phyloP scores from a whole-genome alignment of 805 yeast genomes.

The Maudiozyma barnettii region DNA sequence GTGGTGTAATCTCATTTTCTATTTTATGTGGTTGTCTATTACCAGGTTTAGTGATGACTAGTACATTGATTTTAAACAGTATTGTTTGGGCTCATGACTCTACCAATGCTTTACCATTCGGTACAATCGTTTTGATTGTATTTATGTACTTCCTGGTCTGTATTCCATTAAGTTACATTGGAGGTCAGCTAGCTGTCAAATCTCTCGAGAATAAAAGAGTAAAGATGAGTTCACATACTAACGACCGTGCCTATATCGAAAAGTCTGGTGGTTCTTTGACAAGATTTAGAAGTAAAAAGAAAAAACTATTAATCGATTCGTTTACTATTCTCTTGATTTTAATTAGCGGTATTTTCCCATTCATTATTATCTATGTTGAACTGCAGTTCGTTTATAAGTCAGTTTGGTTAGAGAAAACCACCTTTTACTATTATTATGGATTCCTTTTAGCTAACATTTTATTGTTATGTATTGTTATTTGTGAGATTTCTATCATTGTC shows the following conservation, averaged over 20 bases:
- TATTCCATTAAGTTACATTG: conserved; percentile 64
- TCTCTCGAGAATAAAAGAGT: too few species aligned
- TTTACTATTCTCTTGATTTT: conserved; percentile 3
- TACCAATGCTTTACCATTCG: conserved; percentile 68
- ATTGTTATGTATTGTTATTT: conserved; percentile 50
- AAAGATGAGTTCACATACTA: too few species aligned
- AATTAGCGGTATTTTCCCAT: conserved; percentile 59
- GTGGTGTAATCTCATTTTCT: conserved; percentile 22
- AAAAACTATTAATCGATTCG: conserved; percentile 1
- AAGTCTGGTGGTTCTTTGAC: background rate
- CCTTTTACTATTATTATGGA: conserved; percentile 74
- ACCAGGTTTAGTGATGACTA: conserved; percentile 40
- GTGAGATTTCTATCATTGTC: conserved; percentile 64
- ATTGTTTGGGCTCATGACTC: conserved; percentile 72
- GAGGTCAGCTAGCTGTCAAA: conserved; percentile 37
- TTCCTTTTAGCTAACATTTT: conserved; percentile 55
- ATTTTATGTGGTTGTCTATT: conserved; percentile 40
- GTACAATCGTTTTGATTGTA: conserved; percentile 56
- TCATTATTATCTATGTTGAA: conserved; percentile 73
- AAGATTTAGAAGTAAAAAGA: background rate
- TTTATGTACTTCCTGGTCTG: conserved; percentile 54
- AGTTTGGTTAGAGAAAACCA: conserved; percentile 69
- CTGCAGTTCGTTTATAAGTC: conserved; percentile 62
- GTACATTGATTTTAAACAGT: conserved; percentile 49
- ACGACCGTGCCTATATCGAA: background rate